Percentiles rank a stretch among this genome's conserved stretches.
Evolutionary conservation across 345 rosid species (phyloP).

Genomic region (Carallia pectinifolia): DNA sequence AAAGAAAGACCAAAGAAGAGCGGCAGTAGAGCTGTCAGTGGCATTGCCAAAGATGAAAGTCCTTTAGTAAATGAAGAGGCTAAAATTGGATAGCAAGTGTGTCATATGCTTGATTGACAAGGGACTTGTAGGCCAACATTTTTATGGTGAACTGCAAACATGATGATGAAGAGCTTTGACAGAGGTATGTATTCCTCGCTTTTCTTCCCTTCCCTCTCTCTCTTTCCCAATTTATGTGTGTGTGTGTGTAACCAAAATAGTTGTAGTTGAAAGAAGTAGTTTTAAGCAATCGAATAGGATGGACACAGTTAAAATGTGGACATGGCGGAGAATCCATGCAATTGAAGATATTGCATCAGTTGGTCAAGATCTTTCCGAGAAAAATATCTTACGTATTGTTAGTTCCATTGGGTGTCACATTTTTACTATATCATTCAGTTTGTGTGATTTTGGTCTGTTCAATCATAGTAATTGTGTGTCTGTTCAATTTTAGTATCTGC

Average conservation of each 20-base stretch:
- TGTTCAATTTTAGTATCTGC: no score
- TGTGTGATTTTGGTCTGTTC: no score
- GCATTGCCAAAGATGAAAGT: constrained; percentile 38
- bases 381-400: no score
- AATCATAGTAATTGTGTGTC: no score
- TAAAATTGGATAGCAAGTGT: constrained; percentile 40
- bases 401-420: no score
- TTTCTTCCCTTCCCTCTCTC: not conserved
- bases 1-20: constrained; percentile 46
- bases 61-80: constrained; percentile 67
- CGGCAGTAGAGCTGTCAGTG: constrained; percentile 33
- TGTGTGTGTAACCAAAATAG: not conserved
- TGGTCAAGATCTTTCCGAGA: no score
- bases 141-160: not conserved
- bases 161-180: constrained; percentile 24
- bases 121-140: constrained; percentile 13
- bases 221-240: not conserved
- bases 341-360: no score
- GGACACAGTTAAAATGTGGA: no score
- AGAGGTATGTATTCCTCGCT: no score
- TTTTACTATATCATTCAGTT: no score
- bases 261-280: not conserved
- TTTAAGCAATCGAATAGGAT: not conserved
- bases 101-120: constrained; percentile 9
- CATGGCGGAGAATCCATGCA: no score